phyloP scores from a whole-genome alignment of 345 rosid genomes.

The Melaleuca alternifolia region DNA sequence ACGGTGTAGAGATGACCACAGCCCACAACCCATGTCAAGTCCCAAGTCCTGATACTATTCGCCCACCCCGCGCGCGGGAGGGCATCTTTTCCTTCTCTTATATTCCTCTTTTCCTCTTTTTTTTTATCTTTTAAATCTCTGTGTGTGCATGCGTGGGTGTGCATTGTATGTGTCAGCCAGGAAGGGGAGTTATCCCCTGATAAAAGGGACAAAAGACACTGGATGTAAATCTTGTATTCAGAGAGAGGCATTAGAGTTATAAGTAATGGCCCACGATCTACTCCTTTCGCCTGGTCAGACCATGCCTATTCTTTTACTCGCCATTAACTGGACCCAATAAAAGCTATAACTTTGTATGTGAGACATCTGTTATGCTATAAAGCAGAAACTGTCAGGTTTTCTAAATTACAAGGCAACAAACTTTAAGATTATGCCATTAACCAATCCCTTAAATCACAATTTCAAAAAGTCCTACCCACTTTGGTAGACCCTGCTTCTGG shows the following conservation, averaged over 20 bases:
- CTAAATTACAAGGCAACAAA: not conserved
- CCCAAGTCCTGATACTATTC: not conserved
- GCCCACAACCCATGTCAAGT: not conserved
- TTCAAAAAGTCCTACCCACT: not conserved
- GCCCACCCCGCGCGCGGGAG: not conserved
- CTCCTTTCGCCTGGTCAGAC: not conserved
- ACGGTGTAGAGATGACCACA: not conserved
- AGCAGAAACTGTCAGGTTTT: not conserved
- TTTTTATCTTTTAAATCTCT: not conserved
- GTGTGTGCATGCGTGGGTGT: not conserved
- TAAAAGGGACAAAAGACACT: not conserved
- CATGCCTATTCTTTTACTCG: not conserved
- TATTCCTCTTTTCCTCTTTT: not conserved
- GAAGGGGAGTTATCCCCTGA: not conserved
- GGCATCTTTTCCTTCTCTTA: not conserved
- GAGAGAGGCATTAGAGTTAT: not conserved
- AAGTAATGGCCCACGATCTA: not conserved
- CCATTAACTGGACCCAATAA: not conserved
- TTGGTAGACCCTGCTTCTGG: not conserved
- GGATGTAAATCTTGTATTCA: not conserved
- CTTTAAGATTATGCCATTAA: not conserved
- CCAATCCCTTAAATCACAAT: not conserved
- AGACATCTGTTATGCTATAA: not conserved
- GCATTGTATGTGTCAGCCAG: not conserved
- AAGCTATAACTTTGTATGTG: not conserved